phyloP scores from a whole-genome alignment of 2,329 filamentous ascomycete species.

The Fusarium illudens region DNA sequence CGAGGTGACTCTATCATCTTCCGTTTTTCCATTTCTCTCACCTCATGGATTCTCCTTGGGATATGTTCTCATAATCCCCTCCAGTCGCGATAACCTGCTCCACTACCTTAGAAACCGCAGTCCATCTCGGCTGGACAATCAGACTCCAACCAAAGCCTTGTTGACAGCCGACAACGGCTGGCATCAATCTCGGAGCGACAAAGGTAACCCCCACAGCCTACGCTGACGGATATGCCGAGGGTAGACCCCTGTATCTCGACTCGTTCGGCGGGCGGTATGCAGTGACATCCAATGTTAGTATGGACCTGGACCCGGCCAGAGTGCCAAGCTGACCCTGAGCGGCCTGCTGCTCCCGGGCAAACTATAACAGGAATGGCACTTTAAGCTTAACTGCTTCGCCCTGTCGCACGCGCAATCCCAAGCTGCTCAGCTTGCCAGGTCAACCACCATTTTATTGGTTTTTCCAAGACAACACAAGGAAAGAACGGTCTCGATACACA shows the following conservation, averaged over 20 bases:
- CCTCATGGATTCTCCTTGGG: not conserved
- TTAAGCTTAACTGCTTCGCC: slow-evolving; percentile 36
- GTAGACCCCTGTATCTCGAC: not conserved
- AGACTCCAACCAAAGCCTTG: not conserved
- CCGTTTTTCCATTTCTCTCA: not conserved
- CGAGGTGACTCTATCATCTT: not conserved
- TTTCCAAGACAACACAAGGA: not conserved
- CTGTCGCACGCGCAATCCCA: slow-evolving; percentile 26
- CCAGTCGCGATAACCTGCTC: not conserved
- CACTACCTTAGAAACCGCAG: not conserved
- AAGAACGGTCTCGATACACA: not conserved
- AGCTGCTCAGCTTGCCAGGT: not conserved
- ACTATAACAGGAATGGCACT: slow-evolving; percentile 8
- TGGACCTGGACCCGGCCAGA: not conserved
- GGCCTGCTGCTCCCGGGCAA: not conserved
- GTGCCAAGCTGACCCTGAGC: slow-evolving; percentile 20
- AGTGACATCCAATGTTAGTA: not conserved
- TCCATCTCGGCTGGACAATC: not conserved
- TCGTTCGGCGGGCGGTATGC: not conserved
- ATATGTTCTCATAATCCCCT: not conserved
- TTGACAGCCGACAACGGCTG: not conserved
- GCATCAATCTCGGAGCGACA: not conserved
- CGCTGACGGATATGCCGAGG: not conserved
- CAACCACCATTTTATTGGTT: not conserved
- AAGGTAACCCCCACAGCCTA: not conserved